These are phyloP conservation scores for Aspergillus awamori DNA, from an alignment of 2,329 filamentous ascomycete genomes.

Conservation along the genomic window DNA sequence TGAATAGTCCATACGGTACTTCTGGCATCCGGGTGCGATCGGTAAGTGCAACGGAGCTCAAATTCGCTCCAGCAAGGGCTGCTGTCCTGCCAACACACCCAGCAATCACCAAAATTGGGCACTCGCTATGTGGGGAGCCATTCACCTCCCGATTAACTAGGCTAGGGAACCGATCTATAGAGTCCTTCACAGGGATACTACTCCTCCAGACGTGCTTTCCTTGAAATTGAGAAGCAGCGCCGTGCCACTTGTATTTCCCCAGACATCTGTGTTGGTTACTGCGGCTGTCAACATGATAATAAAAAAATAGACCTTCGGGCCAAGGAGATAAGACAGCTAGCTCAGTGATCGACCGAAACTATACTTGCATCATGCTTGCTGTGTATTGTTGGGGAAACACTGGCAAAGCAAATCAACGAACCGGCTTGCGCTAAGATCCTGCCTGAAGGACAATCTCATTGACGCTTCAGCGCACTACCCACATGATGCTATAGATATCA, in stretches of 20 bases:
- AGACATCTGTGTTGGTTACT: background rate
- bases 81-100: constrained; percentile 8
- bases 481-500: background rate
- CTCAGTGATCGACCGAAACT: background rate
- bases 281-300: background rate
- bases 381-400: background rate
- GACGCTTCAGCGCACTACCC: background rate
- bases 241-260: background rate
- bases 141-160: background rate
- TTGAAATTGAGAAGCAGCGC: background rate
- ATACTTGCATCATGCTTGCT: too few species aligned
- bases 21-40: background rate
- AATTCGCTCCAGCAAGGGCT: constrained; percentile 1
- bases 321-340: background rate
- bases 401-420: background rate
- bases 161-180: background rate
- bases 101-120: background rate
- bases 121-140: background rate
- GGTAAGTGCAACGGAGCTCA: background rate
- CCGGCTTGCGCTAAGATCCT: background rate
- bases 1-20: background rate
- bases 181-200: background rate
- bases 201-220: background rate
- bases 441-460: background rate
- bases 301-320: background rate